phyloP scores from a whole-genome alignment of 108 stramenopile species.

The Conticribra guillardii region DNA sequence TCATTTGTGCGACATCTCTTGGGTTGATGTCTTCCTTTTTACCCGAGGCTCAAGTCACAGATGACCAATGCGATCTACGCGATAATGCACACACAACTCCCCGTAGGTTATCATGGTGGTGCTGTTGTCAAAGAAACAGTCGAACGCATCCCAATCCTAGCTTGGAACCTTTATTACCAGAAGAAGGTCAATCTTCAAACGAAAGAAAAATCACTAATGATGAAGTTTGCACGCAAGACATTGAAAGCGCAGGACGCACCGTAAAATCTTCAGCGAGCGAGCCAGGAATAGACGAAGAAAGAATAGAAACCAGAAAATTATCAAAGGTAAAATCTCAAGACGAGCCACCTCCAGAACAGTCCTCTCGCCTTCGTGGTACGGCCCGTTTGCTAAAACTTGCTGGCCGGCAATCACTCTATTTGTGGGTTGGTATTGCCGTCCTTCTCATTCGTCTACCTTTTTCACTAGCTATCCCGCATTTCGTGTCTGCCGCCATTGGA shows the following conservation, averaged over 20 bases:
- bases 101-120: not conserved
- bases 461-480: slow-evolving; percentile 84
- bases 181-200: not conserved
- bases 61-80: not conserved
- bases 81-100: not conserved
- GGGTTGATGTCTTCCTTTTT: slow-evolving; percentile 71
- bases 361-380: slow-evolving; percentile 77
- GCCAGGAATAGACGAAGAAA: not conserved
- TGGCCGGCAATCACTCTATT: slow-evolving; percentile 67
- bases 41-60: slow-evolving; percentile 32
- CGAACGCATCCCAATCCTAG: not conserved
- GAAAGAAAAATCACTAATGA: too few species aligned
- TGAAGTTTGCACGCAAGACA: too few species aligned
- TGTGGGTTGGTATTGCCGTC: slow-evolving; percentile 82
- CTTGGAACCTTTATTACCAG: not conserved
- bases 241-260: too few species aligned
- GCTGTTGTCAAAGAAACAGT: slow-evolving; percentile 6
- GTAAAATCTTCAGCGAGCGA: too few species aligned
- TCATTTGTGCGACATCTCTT: slow-evolving; percentile 52
- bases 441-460: slow-evolving; percentile 88
- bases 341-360: slow-evolving; percentile 6
- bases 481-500: slow-evolving; percentile 82
- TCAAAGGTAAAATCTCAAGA: slow-evolving; percentile 5
- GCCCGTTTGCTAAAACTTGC: slow-evolving; percentile 79
- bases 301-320: not conserved